Evolutionary conservation across 1,284 basidiomycete genomes (phyloP).

Genomic region (Malassezia nana): DNA sequence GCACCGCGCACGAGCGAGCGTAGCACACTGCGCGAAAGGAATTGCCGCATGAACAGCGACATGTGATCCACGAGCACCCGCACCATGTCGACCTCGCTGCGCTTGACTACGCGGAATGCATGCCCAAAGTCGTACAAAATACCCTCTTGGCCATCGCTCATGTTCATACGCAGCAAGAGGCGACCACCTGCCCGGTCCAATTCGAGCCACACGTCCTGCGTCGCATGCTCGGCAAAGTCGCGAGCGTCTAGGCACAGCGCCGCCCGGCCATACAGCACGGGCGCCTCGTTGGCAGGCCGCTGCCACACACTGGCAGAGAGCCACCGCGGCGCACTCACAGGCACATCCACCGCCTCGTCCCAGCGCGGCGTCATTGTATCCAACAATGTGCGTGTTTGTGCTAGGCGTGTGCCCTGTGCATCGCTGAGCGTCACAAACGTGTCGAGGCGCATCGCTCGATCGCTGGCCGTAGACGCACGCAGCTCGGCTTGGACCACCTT

Average conservation of each 20-base stretch:
- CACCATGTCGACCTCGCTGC: slow-evolving; percentile 91
- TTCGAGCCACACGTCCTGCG: slow-evolving; percentile 85
- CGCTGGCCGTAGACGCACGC: slow-evolving; percentile 9
- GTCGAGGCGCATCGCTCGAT: slow-evolving; percentile 52
- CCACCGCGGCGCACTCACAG: slow-evolving; percentile 72
- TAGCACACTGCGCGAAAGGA: slow-evolving; percentile 66
- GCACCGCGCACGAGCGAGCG: slow-evolving; percentile 42
- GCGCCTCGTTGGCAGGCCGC: slow-evolving; percentile 56
- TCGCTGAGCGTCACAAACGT: slow-evolving; percentile 91
- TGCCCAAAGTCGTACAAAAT: slow-evolving; percentile 95
- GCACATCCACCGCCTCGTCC: slow-evolving; percentile 95
- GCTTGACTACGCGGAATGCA: slow-evolving; percentile 84
- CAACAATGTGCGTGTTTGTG: slow-evolving; percentile 92
- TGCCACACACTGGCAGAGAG: slow-evolving; percentile 90
- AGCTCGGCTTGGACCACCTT: slow-evolving; percentile 14
- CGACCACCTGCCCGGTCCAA: slow-evolving; percentile 72
- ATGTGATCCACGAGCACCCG: slow-evolving; percentile 95
- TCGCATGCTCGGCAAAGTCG: slow-evolving; percentile 75
- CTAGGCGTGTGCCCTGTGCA: slow-evolving; percentile 74
- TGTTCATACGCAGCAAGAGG: slow-evolving; percentile 76
- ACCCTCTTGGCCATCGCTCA: slow-evolving; percentile 98
- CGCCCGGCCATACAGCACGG: slow-evolving; percentile 71
- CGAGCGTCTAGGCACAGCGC: slow-evolving; percentile 85
- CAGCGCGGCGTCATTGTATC: slow-evolving; percentile 81
- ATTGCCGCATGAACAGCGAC: slow-evolving; percentile 83